Evolutionary conservation across 768 basidiomycete genomes (phyloP).

Genomic region (Erythrobasidium yunnanense): DNA sequence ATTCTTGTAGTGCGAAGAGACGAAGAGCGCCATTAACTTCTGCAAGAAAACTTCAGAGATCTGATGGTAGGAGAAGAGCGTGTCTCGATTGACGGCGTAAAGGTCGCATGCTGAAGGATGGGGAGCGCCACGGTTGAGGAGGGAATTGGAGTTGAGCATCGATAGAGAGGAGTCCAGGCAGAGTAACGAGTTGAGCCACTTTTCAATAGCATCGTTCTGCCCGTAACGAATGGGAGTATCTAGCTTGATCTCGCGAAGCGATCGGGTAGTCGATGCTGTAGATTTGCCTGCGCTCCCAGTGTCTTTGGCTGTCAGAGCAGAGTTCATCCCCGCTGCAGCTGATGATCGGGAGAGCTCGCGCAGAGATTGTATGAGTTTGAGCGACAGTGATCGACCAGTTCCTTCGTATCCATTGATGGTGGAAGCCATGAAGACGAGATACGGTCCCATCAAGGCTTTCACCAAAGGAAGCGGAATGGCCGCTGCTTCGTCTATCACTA

Average conservation of each 20-base stretch:
- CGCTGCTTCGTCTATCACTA: conserved; percentile 96
- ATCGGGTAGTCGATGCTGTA: conserved; percentile 55
- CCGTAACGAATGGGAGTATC: conserved; percentile 90
- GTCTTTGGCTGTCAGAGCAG: conserved; percentile 27
- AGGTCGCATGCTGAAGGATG: conserved; percentile 89
- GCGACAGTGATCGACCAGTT: conserved; percentile 92
- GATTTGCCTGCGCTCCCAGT: conserved; percentile 31
- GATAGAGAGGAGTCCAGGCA: conserved; percentile 74
- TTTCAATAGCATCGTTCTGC: conserved; percentile 75
- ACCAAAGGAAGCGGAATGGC: conserved; percentile 95
- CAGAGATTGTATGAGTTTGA: conserved; percentile 93
- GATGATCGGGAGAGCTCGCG: conserved; percentile 79
- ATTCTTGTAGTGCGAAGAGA: conserved; percentile 97
- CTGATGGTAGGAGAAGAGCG: conserved; percentile 91
- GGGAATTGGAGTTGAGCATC: conserved; percentile 42
- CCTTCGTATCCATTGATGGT: conserved; percentile 99
- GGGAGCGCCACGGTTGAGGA: conserved; percentile 61
- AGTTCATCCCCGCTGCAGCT: conserved; percentile 46
- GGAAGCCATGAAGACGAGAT: conserved; percentile 97
- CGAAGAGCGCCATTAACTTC: conserved; percentile 95
- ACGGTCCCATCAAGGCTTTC: conserved; percentile 78
- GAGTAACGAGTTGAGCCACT: conserved; percentile 79
- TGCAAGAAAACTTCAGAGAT: conserved; percentile 96
- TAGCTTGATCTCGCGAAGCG: conserved; percentile 83
- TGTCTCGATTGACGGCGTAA: conserved; percentile 90